These are phyloP conservation scores for Aspergillus pseudoterreus DNA, from an alignment of 2,329 filamentous ascomycete genomes.

Conservation along the genomic window DNA sequence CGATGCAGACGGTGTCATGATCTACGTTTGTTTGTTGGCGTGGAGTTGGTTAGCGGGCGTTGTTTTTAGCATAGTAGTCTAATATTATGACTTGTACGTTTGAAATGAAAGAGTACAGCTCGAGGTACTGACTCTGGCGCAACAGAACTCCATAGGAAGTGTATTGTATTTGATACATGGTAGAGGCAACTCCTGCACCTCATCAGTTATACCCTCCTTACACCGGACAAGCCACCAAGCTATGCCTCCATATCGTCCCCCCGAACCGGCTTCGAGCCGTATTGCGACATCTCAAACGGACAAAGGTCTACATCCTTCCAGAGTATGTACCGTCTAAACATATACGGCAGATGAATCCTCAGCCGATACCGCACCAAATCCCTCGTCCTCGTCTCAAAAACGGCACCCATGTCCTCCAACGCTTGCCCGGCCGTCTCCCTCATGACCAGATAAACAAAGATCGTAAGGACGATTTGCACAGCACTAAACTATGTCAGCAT, in stretches of 20 bases:
- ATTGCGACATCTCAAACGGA: not conserved
- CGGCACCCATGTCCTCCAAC: not conserved
- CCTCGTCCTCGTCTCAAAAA: not conserved
- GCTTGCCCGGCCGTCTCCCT: not conserved
- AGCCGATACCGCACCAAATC: not conserved
- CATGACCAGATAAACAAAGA: not conserved
- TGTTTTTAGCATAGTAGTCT: too few species aligned
- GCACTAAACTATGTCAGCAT: not conserved
- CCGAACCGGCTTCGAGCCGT: not conserved
- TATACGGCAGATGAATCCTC: not conserved
- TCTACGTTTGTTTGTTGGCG: not conserved
- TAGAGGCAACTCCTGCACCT: too few species aligned
- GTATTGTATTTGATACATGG: too few species aligned
- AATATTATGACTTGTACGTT: too few species aligned
- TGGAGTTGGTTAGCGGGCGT: not conserved
- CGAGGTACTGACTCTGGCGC: too few species aligned
- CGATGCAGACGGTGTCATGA: slow-evolving; percentile 33
- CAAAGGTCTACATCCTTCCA: not conserved
- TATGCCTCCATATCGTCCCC: not conserved
- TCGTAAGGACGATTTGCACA: not conserved
- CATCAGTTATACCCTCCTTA: too few species aligned
- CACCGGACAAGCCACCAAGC: not conserved
- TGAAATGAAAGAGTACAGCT: too few species aligned
- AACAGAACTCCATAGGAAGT: too few species aligned
- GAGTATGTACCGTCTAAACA: not conserved